Percentiles rank a stretch among this genome's conserved stretches.
Evolutionary conservation across 1,284 basidiomycete genomes (phyloP).

Genomic region (Boletus semigastroideus): DNA sequence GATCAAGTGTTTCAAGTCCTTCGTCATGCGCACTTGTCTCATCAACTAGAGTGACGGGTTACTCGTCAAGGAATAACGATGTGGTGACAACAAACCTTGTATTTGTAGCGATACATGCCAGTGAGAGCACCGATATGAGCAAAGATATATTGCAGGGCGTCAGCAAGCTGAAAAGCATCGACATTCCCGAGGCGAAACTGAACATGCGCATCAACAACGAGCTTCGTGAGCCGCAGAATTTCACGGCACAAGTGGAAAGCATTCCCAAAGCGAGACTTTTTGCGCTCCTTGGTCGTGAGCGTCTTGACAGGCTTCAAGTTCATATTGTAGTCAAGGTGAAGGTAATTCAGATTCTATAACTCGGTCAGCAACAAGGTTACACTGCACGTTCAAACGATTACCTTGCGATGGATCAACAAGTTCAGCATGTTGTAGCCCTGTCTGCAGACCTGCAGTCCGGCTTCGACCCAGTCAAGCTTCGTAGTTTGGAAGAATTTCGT

Average conservation of each 20-base stretch:
- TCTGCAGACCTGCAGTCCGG: conserved; percentile 95
- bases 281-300: conserved; percentile 98
- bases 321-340: conserved; percentile 93
- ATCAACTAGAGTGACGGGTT: conserved; percentile 62
- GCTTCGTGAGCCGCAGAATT: conserved; percentile 95
- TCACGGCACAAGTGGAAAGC: conserved; percentile 98
- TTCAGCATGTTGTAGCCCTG: conserved; percentile 99
- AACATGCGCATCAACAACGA: conserved; percentile 98
- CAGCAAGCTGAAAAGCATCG: conserved; percentile 98
- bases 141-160: conserved; percentile 98
- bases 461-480: conserved; percentile 98
- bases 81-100: conserved; percentile 65
- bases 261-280: conserved; percentile 99
- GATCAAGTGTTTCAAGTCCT: conserved; percentile 97
- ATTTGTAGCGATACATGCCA: conserved; percentile 99
- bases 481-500: conserved; percentile 99
- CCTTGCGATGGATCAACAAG: conserved; percentile 97
- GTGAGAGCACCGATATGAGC: conserved; percentile 97
- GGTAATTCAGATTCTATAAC: conserved; percentile 87
- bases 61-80: conserved; percentile 1
- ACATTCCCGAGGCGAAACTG: conserved; percentile 99
- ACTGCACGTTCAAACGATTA: conserved; percentile 6
- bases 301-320: conserved; percentile 99
- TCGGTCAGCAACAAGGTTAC: not conserved
- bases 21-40: conserved; percentile 99